Evolutionary conservation across 108 stramenopile genomes (phyloP), one percentile per base, ranked within the genome.

Genomic region (Skeletonema menzelii): DNA sequence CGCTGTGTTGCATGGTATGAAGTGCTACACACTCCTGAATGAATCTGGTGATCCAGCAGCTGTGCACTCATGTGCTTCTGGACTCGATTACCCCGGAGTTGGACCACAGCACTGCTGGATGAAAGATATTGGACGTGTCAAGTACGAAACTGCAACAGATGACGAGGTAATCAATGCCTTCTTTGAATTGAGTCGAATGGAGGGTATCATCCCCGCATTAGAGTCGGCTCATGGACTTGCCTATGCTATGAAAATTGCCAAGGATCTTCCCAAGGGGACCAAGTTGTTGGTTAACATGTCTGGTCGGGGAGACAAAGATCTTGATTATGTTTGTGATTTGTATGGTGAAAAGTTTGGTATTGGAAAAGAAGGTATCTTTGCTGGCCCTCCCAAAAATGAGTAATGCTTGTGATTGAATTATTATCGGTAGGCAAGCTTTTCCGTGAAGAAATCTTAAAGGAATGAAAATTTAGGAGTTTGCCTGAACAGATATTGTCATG

Each of bases 301-400:
- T 77, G 97, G 96, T 5, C 89, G 97, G 20, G 97, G 97, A 24
- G 97, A 97, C 83, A 97, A 97, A 85, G 96, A 97, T 73, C 93
- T 97, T 91, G 86, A 91, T 49, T 90, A 95, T 38, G 86, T 97
- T 19, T 96, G 96, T 22, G 87, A 84, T 53, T 82, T 87, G 59
- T 86, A 95, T 85, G 95, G 95, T 5, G 95, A 93, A 22, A 90
- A 98, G 63, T 90, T 92, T 38, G 86, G 86, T 13, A 89, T 74
- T 38, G 73, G 73, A 4, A 74, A 74, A 46, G 73, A 74, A 24
- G 73, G 73, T 1, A 74, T 74, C 20, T 74, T 74, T 59, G 24
- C 66, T 68, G 73, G 73, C 5, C 66, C 73, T 26, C 73, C 73
- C 1, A 68, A 68, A 42, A 74, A 74, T 71, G 61, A 71, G 15